phyloP scores from a whole-genome alignment of 768 basidiomycete genomes.

The Termitomyces eurrhizus region DNA sequence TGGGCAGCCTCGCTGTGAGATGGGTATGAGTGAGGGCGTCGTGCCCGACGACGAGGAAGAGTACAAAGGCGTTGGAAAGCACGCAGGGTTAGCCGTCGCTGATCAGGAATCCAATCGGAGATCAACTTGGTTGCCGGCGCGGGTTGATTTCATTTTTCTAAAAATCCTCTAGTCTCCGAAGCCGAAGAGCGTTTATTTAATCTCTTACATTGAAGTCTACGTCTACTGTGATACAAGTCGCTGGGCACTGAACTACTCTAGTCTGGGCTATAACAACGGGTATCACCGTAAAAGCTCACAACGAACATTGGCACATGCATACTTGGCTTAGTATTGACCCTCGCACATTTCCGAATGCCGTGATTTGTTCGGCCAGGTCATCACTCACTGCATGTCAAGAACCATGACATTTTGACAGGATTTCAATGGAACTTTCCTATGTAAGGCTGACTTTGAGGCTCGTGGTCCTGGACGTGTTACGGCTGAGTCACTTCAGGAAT shows the following conservation, averaged over 20 bases:
- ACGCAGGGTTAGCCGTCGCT: neutral
- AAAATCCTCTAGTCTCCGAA: neutral
- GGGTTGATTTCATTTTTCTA: neutral
- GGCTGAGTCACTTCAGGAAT: neutral
- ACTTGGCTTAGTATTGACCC: neutral
- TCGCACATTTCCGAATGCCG: neutral
- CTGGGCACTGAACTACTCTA: neutral
- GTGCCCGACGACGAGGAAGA: slow-evolving; percentile 7
- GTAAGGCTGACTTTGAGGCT: neutral
- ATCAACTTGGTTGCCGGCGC: slow-evolving; percentile 3
- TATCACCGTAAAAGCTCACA: no score
- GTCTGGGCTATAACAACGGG: neutral
- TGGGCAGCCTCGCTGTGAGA: neutral
- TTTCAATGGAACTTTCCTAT: neutral
- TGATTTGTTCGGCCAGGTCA: neutral
- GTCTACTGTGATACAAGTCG: neutral
- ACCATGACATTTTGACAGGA: neutral
- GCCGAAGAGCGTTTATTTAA: neutral
- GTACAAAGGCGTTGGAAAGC: slow-evolving; percentile 12
- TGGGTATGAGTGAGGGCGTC: neutral
- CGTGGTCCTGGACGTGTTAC: neutral
- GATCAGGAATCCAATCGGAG: slow-evolving; percentile 2
- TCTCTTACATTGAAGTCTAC: neutral
- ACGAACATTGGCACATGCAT: neutral
- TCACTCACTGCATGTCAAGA: neutral